Conservation (phyloP, 306 rosid species). For the Cucumis hystrix region DNA sequence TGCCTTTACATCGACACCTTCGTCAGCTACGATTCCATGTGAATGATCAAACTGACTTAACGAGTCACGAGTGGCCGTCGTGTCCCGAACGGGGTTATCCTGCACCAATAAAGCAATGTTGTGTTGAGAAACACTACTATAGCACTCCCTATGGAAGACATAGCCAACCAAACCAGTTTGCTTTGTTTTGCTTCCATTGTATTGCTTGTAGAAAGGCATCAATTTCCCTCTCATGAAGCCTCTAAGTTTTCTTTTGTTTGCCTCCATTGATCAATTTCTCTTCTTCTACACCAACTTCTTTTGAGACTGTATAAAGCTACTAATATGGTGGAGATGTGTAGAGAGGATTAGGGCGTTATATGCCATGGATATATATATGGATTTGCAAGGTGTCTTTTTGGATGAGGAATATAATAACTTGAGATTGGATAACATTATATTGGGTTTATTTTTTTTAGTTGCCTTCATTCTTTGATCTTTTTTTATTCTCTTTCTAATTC, state of each 20-base stretch:
- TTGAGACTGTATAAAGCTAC: neutral
- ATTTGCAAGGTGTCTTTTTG: neutral
- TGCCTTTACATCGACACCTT: conserved; percentile 56
- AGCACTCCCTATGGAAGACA: conserved; percentile 24
- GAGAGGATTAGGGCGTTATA: neutral
- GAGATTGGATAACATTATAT: neutral
- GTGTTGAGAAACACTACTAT: conserved; percentile 11
- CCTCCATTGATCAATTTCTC: neutral
- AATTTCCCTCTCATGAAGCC: conserved; percentile 47
- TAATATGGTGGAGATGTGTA: neutral
- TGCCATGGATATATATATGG: neutral
- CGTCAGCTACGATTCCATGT: conserved; percentile 36
- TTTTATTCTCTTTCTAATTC: neutral
- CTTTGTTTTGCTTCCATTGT: conserved; percentile 32
- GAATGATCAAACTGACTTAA: conserved; percentile 14
- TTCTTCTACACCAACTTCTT: neutral
- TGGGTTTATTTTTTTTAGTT: neutral
- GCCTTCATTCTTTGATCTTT: neutral
- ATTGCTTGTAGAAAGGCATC: conserved; percentile 34
- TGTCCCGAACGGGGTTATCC: neutral
- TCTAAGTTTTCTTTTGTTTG: conserved; percentile 33
- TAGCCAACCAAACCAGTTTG: conserved; percentile 36
- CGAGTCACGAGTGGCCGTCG: neutral
- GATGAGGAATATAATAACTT: neutral
- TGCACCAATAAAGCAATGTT: conserved; percentile 29